Evolutionary conservation across 106 monocot genomes (phyloP).

Genomic region (Cymbidium sinense): DNA sequence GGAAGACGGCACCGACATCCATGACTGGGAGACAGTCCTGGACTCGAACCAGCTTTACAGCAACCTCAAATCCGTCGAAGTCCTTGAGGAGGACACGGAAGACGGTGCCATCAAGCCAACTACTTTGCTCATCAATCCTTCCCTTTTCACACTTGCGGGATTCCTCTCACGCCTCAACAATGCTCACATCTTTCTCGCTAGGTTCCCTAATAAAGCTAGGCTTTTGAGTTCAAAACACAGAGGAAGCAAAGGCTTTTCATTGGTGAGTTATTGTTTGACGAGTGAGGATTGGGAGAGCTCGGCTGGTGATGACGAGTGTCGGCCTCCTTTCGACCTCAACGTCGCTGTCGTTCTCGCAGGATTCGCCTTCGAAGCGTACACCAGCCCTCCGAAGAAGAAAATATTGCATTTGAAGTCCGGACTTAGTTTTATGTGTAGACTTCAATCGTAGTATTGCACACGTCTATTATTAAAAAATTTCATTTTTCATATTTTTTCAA

Average conservation of each 20-base stretch:
- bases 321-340: constrained; percentile 83
- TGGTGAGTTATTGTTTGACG: not conserved
- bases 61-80: not conserved
- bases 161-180: not conserved
- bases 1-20: constrained; percentile 12
- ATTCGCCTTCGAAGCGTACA: constrained; percentile 93
- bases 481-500: too few species aligned
- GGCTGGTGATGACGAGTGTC: constrained; percentile 2
- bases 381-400: constrained; percentile 75
- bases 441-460: too few species aligned
- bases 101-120: constrained; percentile 22
- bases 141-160: not conserved
- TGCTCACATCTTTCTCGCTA: not conserved
- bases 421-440: too few species aligned
- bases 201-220: not conserved
- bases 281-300: not conserved
- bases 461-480: too few species aligned
- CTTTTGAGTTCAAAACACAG: not conserved
- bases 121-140: constrained; percentile 22
- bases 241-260: not conserved
- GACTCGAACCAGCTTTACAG: not conserved
- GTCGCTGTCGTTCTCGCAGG: constrained; percentile 91
- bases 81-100: not conserved
- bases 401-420: too few species aligned
- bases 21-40: constrained; percentile 18